Percentiles rank a stretch among this genome's conserved stretches.
Conservation (phyloP, 768 basidiomycete genomes). For the Suillus decipiens region DNA sequence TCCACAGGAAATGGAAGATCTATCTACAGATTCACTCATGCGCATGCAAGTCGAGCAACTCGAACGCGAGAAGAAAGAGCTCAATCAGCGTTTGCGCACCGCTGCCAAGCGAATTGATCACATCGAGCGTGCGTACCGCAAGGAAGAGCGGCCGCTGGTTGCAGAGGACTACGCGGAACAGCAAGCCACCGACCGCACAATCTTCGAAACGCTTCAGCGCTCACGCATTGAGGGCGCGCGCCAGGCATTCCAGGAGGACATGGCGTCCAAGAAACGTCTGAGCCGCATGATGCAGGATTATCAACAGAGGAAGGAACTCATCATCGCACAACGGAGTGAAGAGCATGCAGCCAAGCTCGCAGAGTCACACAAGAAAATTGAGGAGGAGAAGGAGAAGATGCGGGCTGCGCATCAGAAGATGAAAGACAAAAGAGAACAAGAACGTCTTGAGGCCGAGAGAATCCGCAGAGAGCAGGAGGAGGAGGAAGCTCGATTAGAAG, state of each 20-base stretch:
- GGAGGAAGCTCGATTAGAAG: conserved; percentile 47
- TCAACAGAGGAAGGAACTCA: conserved; percentile 45
- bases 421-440: conserved; percentile 44
- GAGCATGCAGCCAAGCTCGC: conserved; percentile 65
- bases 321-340: conserved; percentile 59
- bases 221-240: conserved; percentile 57
- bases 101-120: conserved; percentile 92
- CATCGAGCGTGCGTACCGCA: conserved; percentile 90
- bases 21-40: conserved; percentile 86
- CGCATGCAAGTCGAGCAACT: conserved; percentile 91
- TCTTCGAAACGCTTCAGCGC: conserved; percentile 63
- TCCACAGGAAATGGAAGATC: conserved; percentile 72
- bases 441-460: conserved; percentile 27
- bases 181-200: conserved; percentile 72
- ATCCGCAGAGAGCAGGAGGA: conserved; percentile 34
- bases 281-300: conserved; percentile 76
- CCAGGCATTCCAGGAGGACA: conserved; percentile 59
- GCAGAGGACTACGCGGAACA: conserved; percentile 85
- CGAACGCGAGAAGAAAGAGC: conserved; percentile 94
- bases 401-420: conserved; percentile 62
- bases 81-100: conserved; percentile 79
- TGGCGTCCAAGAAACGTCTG: conserved; percentile 77
- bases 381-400: conserved; percentile 82
- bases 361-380: conserved; percentile 66
- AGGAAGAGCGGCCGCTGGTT: conserved; percentile 87